Base-by-base conservation (phyloP, 345 rosid species). In the Gossypium longicalyx region DNA sequence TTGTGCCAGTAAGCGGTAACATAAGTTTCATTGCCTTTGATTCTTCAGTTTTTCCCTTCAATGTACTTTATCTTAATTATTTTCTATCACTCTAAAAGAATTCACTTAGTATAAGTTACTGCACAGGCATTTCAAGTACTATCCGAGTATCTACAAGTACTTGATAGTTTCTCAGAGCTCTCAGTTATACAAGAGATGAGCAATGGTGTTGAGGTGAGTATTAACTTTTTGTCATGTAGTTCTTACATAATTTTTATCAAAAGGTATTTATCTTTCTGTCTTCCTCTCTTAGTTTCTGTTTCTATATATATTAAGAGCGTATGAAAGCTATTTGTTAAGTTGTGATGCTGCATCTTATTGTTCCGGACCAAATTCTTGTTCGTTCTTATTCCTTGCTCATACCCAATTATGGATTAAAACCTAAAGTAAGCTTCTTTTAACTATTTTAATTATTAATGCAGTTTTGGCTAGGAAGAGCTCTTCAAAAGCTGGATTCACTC, bases 381-480 rank as follows among this genome's bases (percentile, higher is more conserved):
- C 56, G 17, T 12, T 72, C 61, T 63, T 69, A 34, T 59, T 51
- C 67, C 71, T 72, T 70, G 66, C 27, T 12, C 16, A 34, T 38
- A 61, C 67, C 44, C 51, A 19, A 34, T 71, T 45, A 11, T 56
- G 19, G 16, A 27, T 76, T n/a, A 38, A 62, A 12, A 56, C 69
- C 62, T 78, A 49, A 34, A 76, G 61, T 78, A 62, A 76, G 41
- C 67, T 51, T 48, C 60, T 68, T 74, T 75, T 62, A 71, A 61
- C 77, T 69, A 67, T 75, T 83, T 72, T 79, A 47, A 76, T 72
- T 77, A 64, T 67, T 34, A 48, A 74, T 81, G 57, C 85, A 96
- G 99, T 93, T 87, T 86, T 96, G 99, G 99, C 79, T 96, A 86
- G 98, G 93, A 81, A 90, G 87, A 83, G 89, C 99, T 78, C 99